Base-by-base conservation (phyloP, 345 rosid species). In the Aethionema arabicum region DNA sequence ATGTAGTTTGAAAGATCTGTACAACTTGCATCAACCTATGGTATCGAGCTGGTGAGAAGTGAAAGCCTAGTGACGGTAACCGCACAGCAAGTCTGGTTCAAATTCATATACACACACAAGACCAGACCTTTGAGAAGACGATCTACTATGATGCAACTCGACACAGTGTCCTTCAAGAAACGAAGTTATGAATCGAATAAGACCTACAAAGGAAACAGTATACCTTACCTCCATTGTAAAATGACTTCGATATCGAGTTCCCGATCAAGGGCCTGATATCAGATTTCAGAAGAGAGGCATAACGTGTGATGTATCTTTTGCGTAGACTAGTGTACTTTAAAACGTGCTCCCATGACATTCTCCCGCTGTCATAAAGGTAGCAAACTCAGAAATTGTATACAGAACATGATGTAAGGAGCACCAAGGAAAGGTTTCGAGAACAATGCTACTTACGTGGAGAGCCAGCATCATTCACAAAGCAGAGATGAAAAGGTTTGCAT, bases 1-100 rank as follows among this genome's bases (percentile, higher is more conserved):
- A n/a, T n/a, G n/a, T 83, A 32, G 56, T 81, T 70, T 81, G 87
- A 73, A 93, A 87, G 35, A 90, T 79, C 80, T 90, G 84, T 46
- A 69, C 72, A 52, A 93, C 87, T 79, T 80, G 90, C 97, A 93
- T 93, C 77, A 93, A 75, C 74, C 99, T 80, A 72, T 93, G 99
- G 82, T 93, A 93, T 38, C 99, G 85, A 56, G 97, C 95, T 15
- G 99, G 99, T 70, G 99, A 93, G 79, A 93, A 87, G 78, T 93
- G 92, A 74, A 93, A 87, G 52, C 95, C 87, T 76, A 93, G 65
- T 30, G 97, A 87, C 4, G 99, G 99, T 72, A 93, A 67, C 68
- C 82, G 86, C 62, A 84, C 72, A 69, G 97, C 79, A 69, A 93
- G 72, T 70, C 97, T 78, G 67, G 88, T 90, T 61, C 39, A 61